phyloP scores from a whole-genome alignment of 179 eudicot species.

The Camellia oleifera region DNA sequence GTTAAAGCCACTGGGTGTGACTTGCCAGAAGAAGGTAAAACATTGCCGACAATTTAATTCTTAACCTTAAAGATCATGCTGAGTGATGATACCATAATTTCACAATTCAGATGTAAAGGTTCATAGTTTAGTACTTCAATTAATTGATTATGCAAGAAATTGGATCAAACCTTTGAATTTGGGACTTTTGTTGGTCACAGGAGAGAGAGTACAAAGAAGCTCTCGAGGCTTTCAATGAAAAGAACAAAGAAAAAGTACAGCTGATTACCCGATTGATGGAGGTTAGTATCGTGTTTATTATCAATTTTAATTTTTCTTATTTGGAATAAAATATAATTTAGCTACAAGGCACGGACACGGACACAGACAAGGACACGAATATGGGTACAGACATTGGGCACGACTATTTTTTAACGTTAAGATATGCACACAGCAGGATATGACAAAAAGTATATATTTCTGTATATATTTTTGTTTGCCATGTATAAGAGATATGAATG shows the following conservation, averaged over 20 bases:
- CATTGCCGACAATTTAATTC: neutral
- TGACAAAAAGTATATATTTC: too few relatives aligned
- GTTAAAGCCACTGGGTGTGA: constrained; percentile 77
- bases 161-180: neutral
- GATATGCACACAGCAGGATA: too few relatives aligned
- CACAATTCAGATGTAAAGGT: neutral
- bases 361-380: too few relatives aligned
- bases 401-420: too few relatives aligned
- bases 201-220: constrained; percentile 91
- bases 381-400: too few relatives aligned
- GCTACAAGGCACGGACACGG: neutral
- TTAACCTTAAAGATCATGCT: neutral
- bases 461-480: too few relatives aligned
- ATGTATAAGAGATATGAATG: too few relatives aligned
- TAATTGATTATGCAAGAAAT: neutral
- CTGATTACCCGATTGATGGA: constrained; percentile 83
- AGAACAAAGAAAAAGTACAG: constrained; percentile 93
- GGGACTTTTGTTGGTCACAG: constrained; percentile 31
- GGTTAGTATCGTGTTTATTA: constrained; percentile 34
- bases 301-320: neutral
- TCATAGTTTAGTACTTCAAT: neutral
- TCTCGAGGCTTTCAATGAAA: constrained; percentile 82
- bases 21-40: constrained; percentile 90
- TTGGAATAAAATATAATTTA: neutral
- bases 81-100: neutral